phyloP scores from a whole-genome alignment of 108 stramenopile species.

The Stephanodiscus minutulus region DNA sequence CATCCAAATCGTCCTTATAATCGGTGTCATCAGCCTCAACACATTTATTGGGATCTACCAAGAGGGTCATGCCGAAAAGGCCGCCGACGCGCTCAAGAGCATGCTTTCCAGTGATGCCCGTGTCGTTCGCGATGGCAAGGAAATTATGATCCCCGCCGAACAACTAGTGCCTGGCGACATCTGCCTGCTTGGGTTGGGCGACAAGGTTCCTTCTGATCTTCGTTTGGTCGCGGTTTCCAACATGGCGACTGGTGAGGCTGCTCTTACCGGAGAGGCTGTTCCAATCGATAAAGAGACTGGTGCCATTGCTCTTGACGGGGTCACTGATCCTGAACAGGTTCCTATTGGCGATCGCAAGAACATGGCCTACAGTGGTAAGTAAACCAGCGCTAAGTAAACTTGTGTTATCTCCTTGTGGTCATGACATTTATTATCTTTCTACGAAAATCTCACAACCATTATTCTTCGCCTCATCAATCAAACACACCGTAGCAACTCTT shows the following conservation, averaged over 20 bases:
- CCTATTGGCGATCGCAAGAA: slow-evolving; percentile 84
- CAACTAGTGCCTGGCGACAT: slow-evolving; percentile 82
- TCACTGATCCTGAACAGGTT: slow-evolving; percentile 53
- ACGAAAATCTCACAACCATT: not conserved
- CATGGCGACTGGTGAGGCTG: slow-evolving; percentile 83
- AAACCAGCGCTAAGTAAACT: too few species aligned
- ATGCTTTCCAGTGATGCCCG: slow-evolving; percentile 80
- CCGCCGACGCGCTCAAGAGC: slow-evolving; percentile 77
- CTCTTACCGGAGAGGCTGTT: slow-evolving; percentile 92
- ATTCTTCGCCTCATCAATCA: not conserved
- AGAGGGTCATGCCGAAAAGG: slow-evolving; percentile 81
- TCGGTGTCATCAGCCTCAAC: slow-evolving; percentile 72
- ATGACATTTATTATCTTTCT: slow-evolving; percentile 37
- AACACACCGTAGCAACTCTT: slow-evolving; percentile 64
- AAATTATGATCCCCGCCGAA: slow-evolving; percentile 63
- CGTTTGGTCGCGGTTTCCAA: slow-evolving; percentile 78
- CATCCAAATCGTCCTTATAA: slow-evolving; percentile 71
- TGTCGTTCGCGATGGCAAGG: slow-evolving; percentile 69
- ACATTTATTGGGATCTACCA: slow-evolving; percentile 83
- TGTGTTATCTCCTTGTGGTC: slow-evolving; percentile 1
- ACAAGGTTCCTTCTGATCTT: slow-evolving; percentile 89
- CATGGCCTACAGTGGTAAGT: slow-evolving; percentile 76
- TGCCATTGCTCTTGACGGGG: slow-evolving; percentile 39
- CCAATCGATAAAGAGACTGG: slow-evolving; percentile 83
- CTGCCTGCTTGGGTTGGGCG: slow-evolving; percentile 72